phyloP scores from a whole-genome alignment of 1,284 basidiomycete species.

The Tilletiopsis washingtonensis region DNA sequence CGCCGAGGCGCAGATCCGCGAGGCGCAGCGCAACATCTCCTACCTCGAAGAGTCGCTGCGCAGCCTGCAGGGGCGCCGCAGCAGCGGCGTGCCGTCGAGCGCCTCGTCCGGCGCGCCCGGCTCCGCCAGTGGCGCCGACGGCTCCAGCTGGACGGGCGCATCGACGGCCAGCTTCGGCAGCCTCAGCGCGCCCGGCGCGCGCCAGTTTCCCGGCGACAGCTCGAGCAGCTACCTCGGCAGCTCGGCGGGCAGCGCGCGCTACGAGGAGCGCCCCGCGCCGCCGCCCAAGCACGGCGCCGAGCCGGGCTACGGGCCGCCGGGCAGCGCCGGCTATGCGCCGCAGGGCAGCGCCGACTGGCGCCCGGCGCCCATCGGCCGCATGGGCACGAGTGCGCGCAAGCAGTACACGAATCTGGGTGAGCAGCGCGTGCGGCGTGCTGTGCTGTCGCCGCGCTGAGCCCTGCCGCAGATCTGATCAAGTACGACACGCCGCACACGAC shows the following conservation, averaged over 20 bases:
- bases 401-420: conserved; percentile 36
- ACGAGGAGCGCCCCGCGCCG: conserved; percentile 25
- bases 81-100: conserved; percentile 46
- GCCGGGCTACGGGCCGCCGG: conserved; percentile 1
- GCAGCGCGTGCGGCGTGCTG: no score
- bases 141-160: neutral
- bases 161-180: conserved; percentile 1
- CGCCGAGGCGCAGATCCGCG: conserved; percentile 72
- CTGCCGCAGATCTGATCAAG: conserved; percentile 71
- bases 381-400: conserved; percentile 33
- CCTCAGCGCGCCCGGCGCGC: conserved; percentile 9
- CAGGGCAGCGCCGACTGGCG: conserved; percentile 11
- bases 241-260: conserved; percentile 13
- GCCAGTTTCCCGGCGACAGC: conserved; percentile 26
- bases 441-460: neutral
- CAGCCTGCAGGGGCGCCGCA: conserved; percentile 64
- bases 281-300: conserved; percentile 5
- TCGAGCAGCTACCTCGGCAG: conserved; percentile 21
- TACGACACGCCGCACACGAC: conserved; percentile 94
- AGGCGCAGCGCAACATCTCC: conserved; percentile 72
- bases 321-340: no score
- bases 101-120: neutral
- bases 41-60: conserved; percentile 82
- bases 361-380: conserved; percentile 16
- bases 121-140: neutral